Evolutionary conservation across 169 alveolate genomes (phyloP), one percentile per base, ranked within the genome.

Genomic region (Babesia caballi): DNA sequence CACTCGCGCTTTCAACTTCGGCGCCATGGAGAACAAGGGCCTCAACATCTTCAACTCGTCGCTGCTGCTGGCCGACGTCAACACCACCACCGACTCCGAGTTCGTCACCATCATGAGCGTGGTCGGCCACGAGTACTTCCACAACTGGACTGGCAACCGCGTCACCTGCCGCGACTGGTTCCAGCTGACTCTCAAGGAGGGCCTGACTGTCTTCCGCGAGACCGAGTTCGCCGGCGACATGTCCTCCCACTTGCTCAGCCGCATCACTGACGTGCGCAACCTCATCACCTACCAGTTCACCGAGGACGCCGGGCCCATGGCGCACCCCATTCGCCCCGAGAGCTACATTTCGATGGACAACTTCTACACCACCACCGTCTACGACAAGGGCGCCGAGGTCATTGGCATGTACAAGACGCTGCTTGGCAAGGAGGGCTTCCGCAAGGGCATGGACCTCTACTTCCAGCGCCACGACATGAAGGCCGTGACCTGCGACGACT

Each of bases 401-500:
- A 91, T 95, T 50, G 95, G 97, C 74, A 95, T 95, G 98, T 95
- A 93, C 77, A 91, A 90, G 63, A 92, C 96, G 12, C 75, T 95
- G 57, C 83, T 95, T 73, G 97, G 98, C 19, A 90, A 89, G 36
- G 94, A 88, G 11, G 96, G 97, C 33, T 95, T 94, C 90, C 75
- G 95, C 11, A 92, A 88, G 72, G 98, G 98, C 23, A 90, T 94
- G 94, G 96, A 89, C 57, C 69, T 92, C 50, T 95, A 94, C 78
- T 90, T 95, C 80, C 80, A 91, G 74, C 91, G 95, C 40, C 94
- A 92, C 71, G 98, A 95, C 84, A 91, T 94, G 15, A 83, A 88
- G 57, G 97, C 97, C 12, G 98, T 93, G 38, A 93, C 98, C 19
- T 95, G 98, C 69, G 97, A 95, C 74, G 98, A 95, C 86, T 95